phyloP scores from a whole-genome alignment of 495 filamentous ascomycete species.

The Lasiosphaeris hirsuta region DNA sequence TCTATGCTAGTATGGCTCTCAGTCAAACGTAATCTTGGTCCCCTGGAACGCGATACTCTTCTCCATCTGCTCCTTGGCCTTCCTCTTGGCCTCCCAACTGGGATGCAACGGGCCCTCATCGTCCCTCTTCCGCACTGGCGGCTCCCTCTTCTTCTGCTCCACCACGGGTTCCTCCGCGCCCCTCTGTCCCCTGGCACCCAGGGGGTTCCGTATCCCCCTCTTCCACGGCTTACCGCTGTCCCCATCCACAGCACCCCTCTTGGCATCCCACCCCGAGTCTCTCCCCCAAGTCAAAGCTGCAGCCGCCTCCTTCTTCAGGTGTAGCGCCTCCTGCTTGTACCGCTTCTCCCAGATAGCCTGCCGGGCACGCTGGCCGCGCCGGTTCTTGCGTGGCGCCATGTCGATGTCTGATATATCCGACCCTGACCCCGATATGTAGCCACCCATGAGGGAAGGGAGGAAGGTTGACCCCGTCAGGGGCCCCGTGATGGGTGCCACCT shows the following conservation, averaged over 20 bases:
- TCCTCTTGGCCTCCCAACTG: constrained; percentile 86
- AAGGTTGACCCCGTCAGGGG: constrained; percentile 58
- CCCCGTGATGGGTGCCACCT: constrained; percentile 23
- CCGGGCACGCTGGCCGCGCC: constrained; percentile 83
- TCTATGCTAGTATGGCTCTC: background rate
- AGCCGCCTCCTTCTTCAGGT: constrained; percentile 19
- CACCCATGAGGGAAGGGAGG: constrained; percentile 83
- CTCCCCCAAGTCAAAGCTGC: constrained; percentile 19
- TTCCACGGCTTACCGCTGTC: constrained; percentile 45
- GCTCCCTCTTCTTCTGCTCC: constrained; percentile 7
- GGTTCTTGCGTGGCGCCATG: constrained; percentile 63
- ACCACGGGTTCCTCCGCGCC: constrained; percentile 11
- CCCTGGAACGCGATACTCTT: constrained; percentile 66
- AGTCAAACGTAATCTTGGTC: constrained; percentile 92
- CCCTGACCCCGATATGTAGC: constrained; percentile 90
- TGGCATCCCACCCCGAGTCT: constrained; percentile 53
- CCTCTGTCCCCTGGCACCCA: constrained; percentile 2
- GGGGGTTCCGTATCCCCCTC: constrained; percentile 34
- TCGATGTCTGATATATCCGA: constrained; percentile 51
- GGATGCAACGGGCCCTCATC: constrained; percentile 75
- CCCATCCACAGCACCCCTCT: constrained; percentile 42
- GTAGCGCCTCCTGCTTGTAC: constrained; percentile 49
- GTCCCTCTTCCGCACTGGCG: constrained; percentile 42
- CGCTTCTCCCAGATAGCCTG: constrained; percentile 91
- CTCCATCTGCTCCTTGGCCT: constrained; percentile 68